Percentiles rank a stretch among this genome's conserved stretches.
Conservation (phyloP, 495 filamentous ascomycete species). For the Aspergillus haitiensis region DNA sequence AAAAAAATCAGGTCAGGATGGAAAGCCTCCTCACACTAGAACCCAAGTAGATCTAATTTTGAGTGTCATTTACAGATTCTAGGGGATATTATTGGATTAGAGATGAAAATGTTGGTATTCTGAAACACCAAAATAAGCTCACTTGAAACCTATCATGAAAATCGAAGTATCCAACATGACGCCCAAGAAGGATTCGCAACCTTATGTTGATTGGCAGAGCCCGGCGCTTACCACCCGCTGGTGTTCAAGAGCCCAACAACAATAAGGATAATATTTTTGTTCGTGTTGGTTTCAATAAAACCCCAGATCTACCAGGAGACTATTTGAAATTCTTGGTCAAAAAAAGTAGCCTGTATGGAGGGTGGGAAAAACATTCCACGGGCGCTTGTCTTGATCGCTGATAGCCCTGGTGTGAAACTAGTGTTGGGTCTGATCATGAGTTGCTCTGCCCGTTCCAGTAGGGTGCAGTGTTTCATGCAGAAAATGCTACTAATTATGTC, state of each 20-base stretch:
- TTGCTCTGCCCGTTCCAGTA: background rate
- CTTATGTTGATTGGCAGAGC: background rate
- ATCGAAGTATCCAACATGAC: background rate
- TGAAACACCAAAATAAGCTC: background rate
- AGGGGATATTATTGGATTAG: no score
- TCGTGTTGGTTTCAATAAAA: background rate
- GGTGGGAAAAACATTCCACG: background rate
- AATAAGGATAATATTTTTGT: background rate
- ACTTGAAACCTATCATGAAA: background rate
- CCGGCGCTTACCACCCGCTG: background rate
- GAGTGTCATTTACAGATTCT: no score
- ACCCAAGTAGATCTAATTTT: no score
- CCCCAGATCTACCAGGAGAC: no score
- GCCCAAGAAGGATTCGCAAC: background rate
- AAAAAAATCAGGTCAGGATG: no score
- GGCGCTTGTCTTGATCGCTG: background rate
- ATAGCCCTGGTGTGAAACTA: background rate
- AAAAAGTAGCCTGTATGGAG: no score
- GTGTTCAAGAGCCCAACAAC: background rate
- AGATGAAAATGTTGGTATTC: no score
- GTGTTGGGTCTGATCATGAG: background rate
- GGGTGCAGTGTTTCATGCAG: slow-evolving; percentile 5
- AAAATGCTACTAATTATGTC: slow-evolving; percentile 17
- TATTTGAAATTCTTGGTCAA: no score
- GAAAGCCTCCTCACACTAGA: no score